Percentiles rank a stretch among this genome's conserved stretches.
Conservation (phyloP, 371 early-diverging fungal genomes). For the Mortierella sp. region DNA sequence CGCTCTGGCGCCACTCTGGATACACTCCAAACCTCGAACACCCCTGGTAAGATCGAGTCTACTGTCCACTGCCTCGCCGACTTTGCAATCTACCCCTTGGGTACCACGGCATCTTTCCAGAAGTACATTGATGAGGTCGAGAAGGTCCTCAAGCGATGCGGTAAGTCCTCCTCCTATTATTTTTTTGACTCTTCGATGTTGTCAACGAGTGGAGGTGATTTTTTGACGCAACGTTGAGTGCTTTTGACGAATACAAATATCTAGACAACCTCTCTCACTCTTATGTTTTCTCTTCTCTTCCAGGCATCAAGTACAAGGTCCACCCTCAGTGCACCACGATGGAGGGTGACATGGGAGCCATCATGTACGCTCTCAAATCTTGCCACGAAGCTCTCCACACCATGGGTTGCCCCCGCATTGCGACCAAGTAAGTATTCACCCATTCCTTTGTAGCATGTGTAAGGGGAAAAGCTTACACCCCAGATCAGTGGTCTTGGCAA, state of each 20-base stretch:
- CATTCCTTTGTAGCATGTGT: neutral
- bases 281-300: neutral
- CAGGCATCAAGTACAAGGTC: constrained; percentile 24
- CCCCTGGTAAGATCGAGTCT: neutral
- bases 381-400: constrained; percentile 25
- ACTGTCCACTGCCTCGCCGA: constrained; percentile 14
- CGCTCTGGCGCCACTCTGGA: neutral
- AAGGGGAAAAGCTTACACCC: neutral
- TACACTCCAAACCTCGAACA: neutral
- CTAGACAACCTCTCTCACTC: neutral
- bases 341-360: constrained; percentile 15
- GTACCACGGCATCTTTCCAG: constrained; percentile 3
- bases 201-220: too few species aligned
- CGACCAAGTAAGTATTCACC: constrained; percentile 17
- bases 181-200: neutral
- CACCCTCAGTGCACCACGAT: constrained; percentile 25
- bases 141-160: constrained; percentile 19
- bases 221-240: too few species aligned
- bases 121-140: constrained; percentile 23
- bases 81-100: constrained; percentile 41
- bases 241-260: neutral
- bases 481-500: neutral
- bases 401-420: constrained; percentile 23
- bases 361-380: constrained; percentile 32
- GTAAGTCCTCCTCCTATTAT: neutral